Conservation (phyloP, 345 rosid genomes). For the Gossypium anomalum region DNA sequence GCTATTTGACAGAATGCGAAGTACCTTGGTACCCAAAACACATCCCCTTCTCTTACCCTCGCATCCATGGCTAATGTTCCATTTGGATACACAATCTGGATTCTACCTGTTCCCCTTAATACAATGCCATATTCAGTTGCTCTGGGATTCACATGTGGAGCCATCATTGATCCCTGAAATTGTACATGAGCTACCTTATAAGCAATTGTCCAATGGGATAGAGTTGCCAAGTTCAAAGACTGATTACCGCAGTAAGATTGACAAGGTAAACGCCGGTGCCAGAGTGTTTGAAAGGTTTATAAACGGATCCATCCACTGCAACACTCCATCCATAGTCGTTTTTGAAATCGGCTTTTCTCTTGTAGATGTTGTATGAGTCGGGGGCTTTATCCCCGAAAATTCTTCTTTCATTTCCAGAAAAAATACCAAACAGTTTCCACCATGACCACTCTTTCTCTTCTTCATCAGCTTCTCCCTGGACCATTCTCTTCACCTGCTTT, state of each 20-base stretch:
- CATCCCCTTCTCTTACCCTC: slow-evolving; percentile 55
- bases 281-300: slow-evolving; percentile 53
- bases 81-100: slow-evolving; percentile 70
- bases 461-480: slow-evolving; percentile 23
- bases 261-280: slow-evolving; percentile 71
- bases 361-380: slow-evolving; percentile 61
- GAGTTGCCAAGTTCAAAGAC: neutral
- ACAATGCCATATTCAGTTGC: slow-evolving; percentile 87
- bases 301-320: slow-evolving; percentile 54
- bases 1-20: slow-evolving; percentile 86
- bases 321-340: slow-evolving; percentile 79
- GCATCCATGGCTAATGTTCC: slow-evolving; percentile 62
- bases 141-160: slow-evolving; percentile 83
- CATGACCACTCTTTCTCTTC: slow-evolving; percentile 48
- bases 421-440: slow-evolving; percentile 41
- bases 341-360: slow-evolving; percentile 40
- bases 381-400: slow-evolving; percentile 30
- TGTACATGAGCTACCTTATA: neutral
- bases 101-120: slow-evolving; percentile 55
- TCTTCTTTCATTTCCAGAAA: slow-evolving; percentile 24
- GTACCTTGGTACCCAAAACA: slow-evolving; percentile 81
- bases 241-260: slow-evolving; percentile 72
- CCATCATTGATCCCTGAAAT: slow-evolving; percentile 85
- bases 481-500: slow-evolving; percentile 46
- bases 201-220: neutral